Percentiles rank a stretch among this genome's conserved stretches.
Evolutionary conservation across 1,139 yeast species (phyloP).

Genomic region (Suhomyces maxii): DNA sequence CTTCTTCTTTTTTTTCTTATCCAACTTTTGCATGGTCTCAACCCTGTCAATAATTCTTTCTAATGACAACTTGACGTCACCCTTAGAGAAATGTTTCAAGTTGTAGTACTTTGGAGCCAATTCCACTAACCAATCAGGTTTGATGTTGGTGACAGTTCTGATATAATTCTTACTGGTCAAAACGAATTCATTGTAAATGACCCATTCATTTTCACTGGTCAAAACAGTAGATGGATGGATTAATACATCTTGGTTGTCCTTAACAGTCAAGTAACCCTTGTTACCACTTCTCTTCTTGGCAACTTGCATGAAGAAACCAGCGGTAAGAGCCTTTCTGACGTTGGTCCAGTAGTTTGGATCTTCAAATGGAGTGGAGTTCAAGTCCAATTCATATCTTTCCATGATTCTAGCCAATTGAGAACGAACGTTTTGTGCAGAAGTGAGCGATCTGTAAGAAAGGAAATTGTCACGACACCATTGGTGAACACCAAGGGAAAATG

Average conservation of each 20-base stretch:
- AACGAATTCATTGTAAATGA: conserved; percentile 91
- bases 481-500: conserved; percentile 55
- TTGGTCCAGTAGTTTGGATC: conserved; percentile 65
- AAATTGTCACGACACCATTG: conserved; percentile 94
- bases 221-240: conserved; percentile 92
- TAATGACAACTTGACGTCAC: conserved; percentile 79
- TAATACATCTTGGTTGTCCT: conserved; percentile 93
- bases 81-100: conserved; percentile 70
- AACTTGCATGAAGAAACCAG: conserved; percentile 98
- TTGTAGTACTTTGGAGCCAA: conserved; percentile 85
- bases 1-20: conserved; percentile 23
- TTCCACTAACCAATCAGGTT: conserved; percentile 87
- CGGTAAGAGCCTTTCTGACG: conserved; percentile 79
- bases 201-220: conserved; percentile 87
- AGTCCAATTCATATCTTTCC: conserved; percentile 75
- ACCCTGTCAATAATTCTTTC: conserved; percentile 63
- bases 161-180: conserved; percentile 90
- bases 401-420: conserved; percentile 78
- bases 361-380: conserved; percentile 69
- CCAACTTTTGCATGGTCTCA: conserved; percentile 41
- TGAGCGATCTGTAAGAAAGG: conserved; percentile 77
- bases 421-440: conserved; percentile 83
- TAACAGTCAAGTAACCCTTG: conserved; percentile 78
- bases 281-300: conserved; percentile 81
- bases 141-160: conserved; percentile 88